phyloP scores from a whole-genome alignment of 208 protist species.

The Naegleria lovaniensis region DNA sequence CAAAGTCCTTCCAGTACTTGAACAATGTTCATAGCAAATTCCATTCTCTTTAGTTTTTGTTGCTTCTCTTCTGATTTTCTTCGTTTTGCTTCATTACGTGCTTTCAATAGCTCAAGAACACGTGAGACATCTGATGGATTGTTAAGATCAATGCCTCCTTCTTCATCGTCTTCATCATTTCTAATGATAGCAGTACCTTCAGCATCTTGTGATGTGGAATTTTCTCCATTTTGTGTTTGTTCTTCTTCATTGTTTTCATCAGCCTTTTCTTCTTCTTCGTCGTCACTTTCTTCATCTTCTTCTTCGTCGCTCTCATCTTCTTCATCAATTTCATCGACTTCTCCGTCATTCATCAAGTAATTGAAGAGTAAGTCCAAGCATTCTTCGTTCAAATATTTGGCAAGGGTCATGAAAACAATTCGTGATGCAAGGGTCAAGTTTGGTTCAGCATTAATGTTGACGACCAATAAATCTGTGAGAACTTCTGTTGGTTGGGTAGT shows the following conservation, averaged over 20 bases:
- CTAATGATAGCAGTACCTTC: not conserved
- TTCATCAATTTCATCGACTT: not conserved
- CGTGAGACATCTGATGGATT: not conserved
- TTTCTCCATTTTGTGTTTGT: not conserved
- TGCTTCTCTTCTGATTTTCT: not conserved
- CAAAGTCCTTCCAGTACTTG: not conserved
- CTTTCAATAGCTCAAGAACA: not conserved
- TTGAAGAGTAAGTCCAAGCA: not conserved
- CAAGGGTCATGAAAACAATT: not conserved
- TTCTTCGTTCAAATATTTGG: not conserved
- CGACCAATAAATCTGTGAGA: not conserved
- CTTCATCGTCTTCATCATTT: not conserved
- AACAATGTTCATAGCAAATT: not conserved
- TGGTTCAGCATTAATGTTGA: not conserved
- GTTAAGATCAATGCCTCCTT: not conserved
- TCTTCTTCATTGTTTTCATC: not conserved
- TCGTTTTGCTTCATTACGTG: not conserved
- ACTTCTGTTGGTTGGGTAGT: not conserved
- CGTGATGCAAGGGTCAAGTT: not conserved
- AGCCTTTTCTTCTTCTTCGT: not conserved
- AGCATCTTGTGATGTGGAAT: not conserved
- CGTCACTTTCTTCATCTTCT: not conserved
- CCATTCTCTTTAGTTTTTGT: not conserved
- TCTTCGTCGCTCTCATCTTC: not conserved
- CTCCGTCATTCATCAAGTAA: not conserved